Evolutionary conservation across 352 stramenopile species (phyloP).

Genomic region (Pythium dissimile): DNA sequence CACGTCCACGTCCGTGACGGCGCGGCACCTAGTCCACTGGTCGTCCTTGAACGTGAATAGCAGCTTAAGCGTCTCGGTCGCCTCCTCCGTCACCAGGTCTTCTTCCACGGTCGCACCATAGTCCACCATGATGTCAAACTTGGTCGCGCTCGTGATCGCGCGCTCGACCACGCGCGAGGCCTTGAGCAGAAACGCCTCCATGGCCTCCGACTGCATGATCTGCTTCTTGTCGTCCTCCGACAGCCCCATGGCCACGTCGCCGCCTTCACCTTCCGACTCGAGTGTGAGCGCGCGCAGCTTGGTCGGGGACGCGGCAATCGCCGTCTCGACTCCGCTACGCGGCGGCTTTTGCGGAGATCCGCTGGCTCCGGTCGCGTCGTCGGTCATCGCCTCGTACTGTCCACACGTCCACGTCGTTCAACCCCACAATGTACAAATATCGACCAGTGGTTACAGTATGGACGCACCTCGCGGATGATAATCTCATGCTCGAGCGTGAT

Average conservation of each 20-base stretch:
- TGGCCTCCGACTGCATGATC: slow-evolving; percentile 67
- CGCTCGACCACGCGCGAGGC: slow-evolving; percentile 79
- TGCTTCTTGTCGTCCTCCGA: slow-evolving; percentile 60
- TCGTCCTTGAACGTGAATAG: slow-evolving; percentile 68
- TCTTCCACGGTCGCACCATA: slow-evolving; percentile 73
- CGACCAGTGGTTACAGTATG: too few species aligned
- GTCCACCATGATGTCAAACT: slow-evolving; percentile 85
- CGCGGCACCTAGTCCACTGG: slow-evolving; percentile 80
- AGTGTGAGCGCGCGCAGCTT: slow-evolving; percentile 36
- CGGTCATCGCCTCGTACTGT: slow-evolving; percentile 20
- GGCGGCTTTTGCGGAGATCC: slow-evolving; percentile 31
- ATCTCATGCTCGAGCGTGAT: slow-evolving; percentile 82
- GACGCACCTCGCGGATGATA: slow-evolving; percentile 37
- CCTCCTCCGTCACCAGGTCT: slow-evolving; percentile 48
- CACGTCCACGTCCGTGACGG: slow-evolving; percentile 79
- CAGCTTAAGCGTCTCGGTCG: slow-evolving; percentile 67
- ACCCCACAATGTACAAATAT: not conserved
- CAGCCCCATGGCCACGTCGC: slow-evolving; percentile 24
- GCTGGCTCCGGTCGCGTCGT: slow-evolving; percentile 19
- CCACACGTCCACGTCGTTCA: not conserved
- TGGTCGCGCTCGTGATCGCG: slow-evolving; percentile 65
- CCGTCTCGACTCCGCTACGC: slow-evolving; percentile 23
- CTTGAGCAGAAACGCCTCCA: slow-evolving; percentile 76
- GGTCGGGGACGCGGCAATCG: slow-evolving; percentile 36
- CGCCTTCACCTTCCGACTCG: slow-evolving; percentile 28